Evolutionary conservation across 352 stramenopile genomes (phyloP), one percentile per base, ranked within the genome.

Genomic region (Phytophthora uliginosa): DNA sequence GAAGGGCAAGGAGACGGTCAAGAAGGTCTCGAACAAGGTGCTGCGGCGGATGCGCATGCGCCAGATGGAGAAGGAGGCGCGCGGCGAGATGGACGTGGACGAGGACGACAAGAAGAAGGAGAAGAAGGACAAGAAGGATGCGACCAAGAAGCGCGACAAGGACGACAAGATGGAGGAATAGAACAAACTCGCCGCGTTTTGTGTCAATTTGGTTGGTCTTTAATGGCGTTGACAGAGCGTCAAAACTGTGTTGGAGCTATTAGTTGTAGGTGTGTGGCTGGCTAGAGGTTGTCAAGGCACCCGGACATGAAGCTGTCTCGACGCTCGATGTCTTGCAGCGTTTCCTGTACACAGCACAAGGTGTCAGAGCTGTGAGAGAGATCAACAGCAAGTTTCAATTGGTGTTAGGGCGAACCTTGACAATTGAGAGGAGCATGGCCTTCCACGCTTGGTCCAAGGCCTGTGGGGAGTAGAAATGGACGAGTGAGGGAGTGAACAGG

Each of bases 11-110:
- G 73, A 85, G 64, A 90, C 77, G 48, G 80, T 88, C 51, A 94
- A 93, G 77, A 94, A 93, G 63, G 83, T 94, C 36, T 90, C 86
- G 31, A 85, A 60, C 68, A 94, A 94, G 60, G 86, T 94, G 63
- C 57, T 89, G 71, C 76, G 85, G 50, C 80, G 86, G 57, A 94
- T 93, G 75, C 78, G 84, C 54, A 66, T 78, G 31, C 83, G 85
- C 26, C 74, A 91, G 70, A 62, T 81, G 66, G 86, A 93, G 59
- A 85, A 89, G 66, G 81, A 91, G 38, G 73, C 73, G 31, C 78
- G 83, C 38, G 79, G 78, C 10, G 76, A 79, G 34, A 79, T 79
- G 71, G 73, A 86, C 45, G 72, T 73, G 33, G 84, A 91, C 31
- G 47, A 75, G 22, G 42, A 61, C 5, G 63, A 59, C n/a, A 50